Percentiles rank a stretch among this genome's conserved stretches.
These are phyloP conservation scores for Alopecurus myosuroides DNA, from an alignment of 176 grass and related monocot species.

Conservation along the genomic window DNA sequence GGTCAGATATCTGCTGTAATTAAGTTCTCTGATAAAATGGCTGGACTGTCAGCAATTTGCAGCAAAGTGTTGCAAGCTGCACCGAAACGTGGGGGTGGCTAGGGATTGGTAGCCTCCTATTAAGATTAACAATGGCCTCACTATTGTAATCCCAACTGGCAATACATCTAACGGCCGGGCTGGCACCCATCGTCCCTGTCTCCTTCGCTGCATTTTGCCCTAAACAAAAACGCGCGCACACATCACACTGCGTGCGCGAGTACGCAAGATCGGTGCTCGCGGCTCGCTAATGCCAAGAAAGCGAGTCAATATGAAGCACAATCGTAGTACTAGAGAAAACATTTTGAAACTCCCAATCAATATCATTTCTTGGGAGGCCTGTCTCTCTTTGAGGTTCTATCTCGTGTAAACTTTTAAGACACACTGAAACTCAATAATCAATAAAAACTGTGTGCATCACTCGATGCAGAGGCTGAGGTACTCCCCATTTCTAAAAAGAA, in stretches of 20 bases:
- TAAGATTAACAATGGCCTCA: constrained; percentile 9
- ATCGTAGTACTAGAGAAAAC: constrained; percentile 16
- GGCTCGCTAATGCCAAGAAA: background rate
- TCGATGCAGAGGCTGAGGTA: too few species aligned
- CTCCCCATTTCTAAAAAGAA: too few species aligned
- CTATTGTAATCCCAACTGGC: constrained; percentile 33
- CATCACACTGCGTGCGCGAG: background rate
- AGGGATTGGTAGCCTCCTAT: constrained; percentile 42
- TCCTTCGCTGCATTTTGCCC: constrained; percentile 25
- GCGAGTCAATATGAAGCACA: background rate
- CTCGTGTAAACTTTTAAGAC: too few species aligned
- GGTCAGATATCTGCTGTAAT: background rate
- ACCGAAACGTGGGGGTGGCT: constrained; percentile 27
- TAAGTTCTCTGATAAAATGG: background rate
- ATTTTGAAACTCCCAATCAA: too few species aligned
- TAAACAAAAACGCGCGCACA: constrained; percentile 28
- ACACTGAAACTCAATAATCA: too few species aligned
- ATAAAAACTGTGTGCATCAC: too few species aligned
- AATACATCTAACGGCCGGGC: constrained; percentile 27
- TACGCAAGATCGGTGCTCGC: background rate
- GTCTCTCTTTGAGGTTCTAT: too few species aligned
- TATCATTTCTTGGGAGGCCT: too few species aligned
- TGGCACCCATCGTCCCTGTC: constrained; percentile 28
- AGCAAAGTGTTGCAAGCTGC: background rate
- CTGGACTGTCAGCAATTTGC: background rate